Evolutionary conservation across 805 yeast genomes (phyloP).

Genomic region (Henningerozyma blattae): DNA sequence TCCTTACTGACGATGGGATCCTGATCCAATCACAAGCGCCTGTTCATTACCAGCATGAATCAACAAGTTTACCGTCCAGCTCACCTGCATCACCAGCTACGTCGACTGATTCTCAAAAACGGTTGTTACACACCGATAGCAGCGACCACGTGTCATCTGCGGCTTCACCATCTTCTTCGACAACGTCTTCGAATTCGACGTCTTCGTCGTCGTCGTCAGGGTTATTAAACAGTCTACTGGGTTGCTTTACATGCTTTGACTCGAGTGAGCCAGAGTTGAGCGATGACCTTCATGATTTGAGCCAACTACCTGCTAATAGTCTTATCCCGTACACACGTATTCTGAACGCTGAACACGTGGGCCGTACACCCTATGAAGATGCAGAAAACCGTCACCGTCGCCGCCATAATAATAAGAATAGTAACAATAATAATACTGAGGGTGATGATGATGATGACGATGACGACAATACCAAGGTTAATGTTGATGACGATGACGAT

Average conservation of each 20-base stretch:
- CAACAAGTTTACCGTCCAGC: conserved; percentile 2
- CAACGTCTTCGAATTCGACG: too few relatives aligned
- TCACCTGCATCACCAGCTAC: too few relatives aligned
- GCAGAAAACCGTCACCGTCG: too few relatives aligned
- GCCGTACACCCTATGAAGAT: neutral
- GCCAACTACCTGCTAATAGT: conserved; percentile 23
- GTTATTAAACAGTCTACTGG: too few relatives aligned
- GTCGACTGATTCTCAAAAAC: neutral
- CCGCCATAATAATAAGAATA: too few relatives aligned
- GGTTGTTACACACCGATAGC: neutral
- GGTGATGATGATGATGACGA: neutral
- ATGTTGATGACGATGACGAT: neutral
- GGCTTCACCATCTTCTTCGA: too few relatives aligned
- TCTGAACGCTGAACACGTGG: conserved; percentile 13
- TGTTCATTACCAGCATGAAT: neutral
- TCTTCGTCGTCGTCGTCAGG: neutral
- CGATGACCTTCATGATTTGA: conserved; percentile 3
- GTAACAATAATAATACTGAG: neutral
- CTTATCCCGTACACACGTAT: conserved; percentile 25
- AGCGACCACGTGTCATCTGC: too few relatives aligned
- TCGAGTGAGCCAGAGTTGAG: neutral
- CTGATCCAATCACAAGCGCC: conserved; percentile 20
- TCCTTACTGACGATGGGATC: conserved; percentile 25
- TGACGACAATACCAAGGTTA: neutral
- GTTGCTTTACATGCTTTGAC: neutral